Evolutionary conservation across 176 grass and related monocot genomes (phyloP), one percentile per base, ranked within the genome.

Genomic region (Saccharum spontaneum): DNA sequence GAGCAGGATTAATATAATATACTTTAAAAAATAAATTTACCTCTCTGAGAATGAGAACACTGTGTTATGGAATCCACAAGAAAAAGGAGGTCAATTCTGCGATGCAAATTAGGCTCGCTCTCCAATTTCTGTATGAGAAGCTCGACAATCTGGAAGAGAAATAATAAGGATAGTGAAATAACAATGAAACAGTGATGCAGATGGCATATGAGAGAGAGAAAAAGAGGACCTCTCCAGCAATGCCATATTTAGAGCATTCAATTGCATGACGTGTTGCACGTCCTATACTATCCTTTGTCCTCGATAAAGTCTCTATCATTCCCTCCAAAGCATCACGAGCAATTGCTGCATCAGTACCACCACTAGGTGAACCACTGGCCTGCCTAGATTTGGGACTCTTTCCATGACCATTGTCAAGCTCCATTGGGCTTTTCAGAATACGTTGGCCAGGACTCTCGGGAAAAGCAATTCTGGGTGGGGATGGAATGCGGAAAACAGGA

Each of bases 251-350:
- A 48, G 91, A 87, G 89, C 97, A 99, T 44, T 99, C 97, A 39
- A 99, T 96, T 55, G 97, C 97, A 79, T 87, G 93, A 50, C 93
- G 89, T 71, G 93, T 96, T 86, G 97, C 97, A 88, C 97, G 97
- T 40, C 93, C 91, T 89, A 99, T 99, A 81, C 97, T 99, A 59
- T 99, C 97, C 31, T 99, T 99, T 83, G 93, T 99, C 86, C 97
- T 95, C 10, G 97, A 95, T 67, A 99, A 85, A 49, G 97, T 93
- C 86, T 99, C 97, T 90, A 99, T 83, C 94, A 95, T 95, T 83
- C 93, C 91, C 86, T 99, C 97, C 49, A 99, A 85, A 75, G 94
- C 72, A 86, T 94, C 97, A 76, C 90, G 94, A 68, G 93, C 93
- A 92, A 93, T 84, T 46, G 75, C 91, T 79, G 89, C 97, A 84